phyloP scores from a whole-genome alignment of 768 basidiomycete genomes.

The Pleurotus salmoneostramineus region DNA sequence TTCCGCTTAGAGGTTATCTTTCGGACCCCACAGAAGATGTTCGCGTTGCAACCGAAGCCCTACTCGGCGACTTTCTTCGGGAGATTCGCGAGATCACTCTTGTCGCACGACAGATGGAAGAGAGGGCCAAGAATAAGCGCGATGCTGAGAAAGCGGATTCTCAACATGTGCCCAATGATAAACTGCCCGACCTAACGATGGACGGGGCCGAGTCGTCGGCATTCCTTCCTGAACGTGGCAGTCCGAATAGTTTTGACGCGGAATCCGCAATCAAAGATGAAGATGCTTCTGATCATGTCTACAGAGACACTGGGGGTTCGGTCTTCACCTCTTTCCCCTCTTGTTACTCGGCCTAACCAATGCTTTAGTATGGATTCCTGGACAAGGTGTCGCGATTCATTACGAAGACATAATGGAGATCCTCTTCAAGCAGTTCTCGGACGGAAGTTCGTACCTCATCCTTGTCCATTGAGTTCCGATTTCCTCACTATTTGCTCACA shows the following conservation, averaged over 20 bases:
- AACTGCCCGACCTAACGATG: slow-evolving; percentile 54
- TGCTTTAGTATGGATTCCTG: slow-evolving; percentile 77
- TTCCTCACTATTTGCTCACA: slow-evolving; percentile 21
- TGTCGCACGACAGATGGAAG: slow-evolving; percentile 64
- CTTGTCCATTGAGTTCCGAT: slow-evolving; percentile 3
- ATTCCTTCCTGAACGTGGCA: slow-evolving; percentile 53
- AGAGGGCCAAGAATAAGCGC: slow-evolving; percentile 39
- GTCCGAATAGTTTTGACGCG: slow-evolving; percentile 31
- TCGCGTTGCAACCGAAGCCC: slow-evolving; percentile 82
- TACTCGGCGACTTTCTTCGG: slow-evolving; percentile 84
- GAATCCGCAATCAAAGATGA: slow-evolving; percentile 43
- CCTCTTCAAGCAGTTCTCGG: slow-evolving; percentile 70
- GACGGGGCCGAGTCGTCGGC: slow-evolving; percentile 54
- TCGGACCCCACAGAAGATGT: slow-evolving; percentile 95
- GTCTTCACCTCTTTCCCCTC: not conserved
- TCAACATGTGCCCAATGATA: slow-evolving; percentile 44
- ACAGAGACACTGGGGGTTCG: slow-evolving; percentile 65
- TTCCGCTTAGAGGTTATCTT: slow-evolving; percentile 73
- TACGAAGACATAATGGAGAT: slow-evolving; percentile 93
- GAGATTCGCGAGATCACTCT: slow-evolving; percentile 86
- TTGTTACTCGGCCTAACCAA: slow-evolving; percentile 10
- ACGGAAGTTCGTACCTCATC: slow-evolving; percentile 69
- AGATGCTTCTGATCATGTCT: slow-evolving; percentile 41
- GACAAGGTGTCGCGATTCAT: slow-evolving; percentile 90
- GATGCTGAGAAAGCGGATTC: slow-evolving; percentile 36